These are phyloP conservation scores for Cyclaneusma minus DNA, from an alignment of 2,329 filamentous ascomycete species.

Conservation along the genomic window DNA sequence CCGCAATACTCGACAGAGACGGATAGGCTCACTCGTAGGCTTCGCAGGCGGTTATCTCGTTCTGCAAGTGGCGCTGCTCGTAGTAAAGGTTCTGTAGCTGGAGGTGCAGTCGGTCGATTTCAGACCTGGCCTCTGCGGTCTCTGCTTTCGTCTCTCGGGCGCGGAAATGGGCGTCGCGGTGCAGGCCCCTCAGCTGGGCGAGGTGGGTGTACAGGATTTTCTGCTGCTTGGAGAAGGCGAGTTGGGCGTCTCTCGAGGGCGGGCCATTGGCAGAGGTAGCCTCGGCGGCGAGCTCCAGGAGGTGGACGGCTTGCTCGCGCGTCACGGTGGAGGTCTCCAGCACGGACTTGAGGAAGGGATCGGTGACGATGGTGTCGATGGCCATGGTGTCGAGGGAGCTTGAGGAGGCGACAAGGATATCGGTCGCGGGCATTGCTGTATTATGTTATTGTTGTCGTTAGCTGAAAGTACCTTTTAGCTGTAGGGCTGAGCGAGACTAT, in stretches of 20 bases:
- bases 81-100: slow-evolving; percentile 95
- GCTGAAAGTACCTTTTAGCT: too few relatives aligned
- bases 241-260: slow-evolving; percentile 30
- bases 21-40: slow-evolving; percentile 61
- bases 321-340: slow-evolving; percentile 59
- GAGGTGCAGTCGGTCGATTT: slow-evolving; percentile 82
- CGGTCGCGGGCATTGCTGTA: too few relatives aligned
- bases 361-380: slow-evolving; percentile 42
- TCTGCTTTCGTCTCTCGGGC: slow-evolving; percentile 74
- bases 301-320: slow-evolving; percentile 52
- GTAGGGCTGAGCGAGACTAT: too few relatives aligned
- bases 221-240: slow-evolving; percentile 57
- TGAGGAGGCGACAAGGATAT: too few relatives aligned
- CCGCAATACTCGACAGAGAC: background rate
- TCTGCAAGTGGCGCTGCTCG: slow-evolving; percentile 78
- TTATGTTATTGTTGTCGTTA: too few relatives aligned
- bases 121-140: slow-evolving; percentile 75
- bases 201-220: slow-evolving; percentile 68
- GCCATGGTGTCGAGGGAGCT: too few relatives aligned
- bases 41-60: slow-evolving; percentile 82
- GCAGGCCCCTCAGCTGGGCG: slow-evolving; percentile 65
- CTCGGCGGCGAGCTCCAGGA: slow-evolving; percentile 47
- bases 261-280: slow-evolving; percentile 27
- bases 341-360: slow-evolving; percentile 49
- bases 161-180: slow-evolving; percentile 65